phyloP scores from a whole-genome alignment of 192 early-diverging fungal genomes.

The Kappamyces sp. region DNA sequence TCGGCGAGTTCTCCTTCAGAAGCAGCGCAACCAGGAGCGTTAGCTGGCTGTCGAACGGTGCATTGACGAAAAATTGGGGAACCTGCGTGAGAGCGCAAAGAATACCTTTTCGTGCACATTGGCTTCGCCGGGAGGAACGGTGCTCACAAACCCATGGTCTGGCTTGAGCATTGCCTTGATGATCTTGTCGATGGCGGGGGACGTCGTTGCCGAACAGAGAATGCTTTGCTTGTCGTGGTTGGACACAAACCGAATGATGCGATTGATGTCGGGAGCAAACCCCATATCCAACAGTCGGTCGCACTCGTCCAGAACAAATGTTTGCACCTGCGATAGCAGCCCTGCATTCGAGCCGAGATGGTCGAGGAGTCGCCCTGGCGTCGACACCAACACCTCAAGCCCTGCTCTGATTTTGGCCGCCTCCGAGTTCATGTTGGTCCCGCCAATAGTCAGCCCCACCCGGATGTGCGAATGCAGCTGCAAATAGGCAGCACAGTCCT shows the following conservation, averaged over 20 bases:
- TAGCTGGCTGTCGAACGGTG: not conserved
- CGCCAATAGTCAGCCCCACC: too few relatives aligned
- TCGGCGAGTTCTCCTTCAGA: slow-evolving; percentile 7
- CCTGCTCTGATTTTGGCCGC: too few relatives aligned
- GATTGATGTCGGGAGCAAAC: slow-evolving; percentile 66
- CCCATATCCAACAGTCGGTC: slow-evolving; percentile 85
- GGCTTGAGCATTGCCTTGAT: not conserved
- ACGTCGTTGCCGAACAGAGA: not conserved
- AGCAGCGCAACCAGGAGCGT: not conserved
- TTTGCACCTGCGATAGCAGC: not conserved
- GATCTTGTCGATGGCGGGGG: not conserved
- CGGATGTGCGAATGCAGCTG: too few relatives aligned
- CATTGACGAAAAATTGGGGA: not conserved
- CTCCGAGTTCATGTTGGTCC: too few relatives aligned
- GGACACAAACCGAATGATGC: slow-evolving; percentile 50
- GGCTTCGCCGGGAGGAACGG: not conserved
- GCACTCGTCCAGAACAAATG: slow-evolving; percentile 75
- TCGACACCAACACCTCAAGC: too few relatives aligned
- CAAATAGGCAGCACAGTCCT: too few relatives aligned
- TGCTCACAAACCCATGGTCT: not conserved
- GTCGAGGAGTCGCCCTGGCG: too few relatives aligned
- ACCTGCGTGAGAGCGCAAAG: not conserved
- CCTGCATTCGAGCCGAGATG: not conserved
- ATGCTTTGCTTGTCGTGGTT: not conserved
- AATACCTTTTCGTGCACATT: not conserved